Conservation (phyloP, 2,329 filamentous ascomycete species). For the Botrytis pseudocinerea region DNA sequence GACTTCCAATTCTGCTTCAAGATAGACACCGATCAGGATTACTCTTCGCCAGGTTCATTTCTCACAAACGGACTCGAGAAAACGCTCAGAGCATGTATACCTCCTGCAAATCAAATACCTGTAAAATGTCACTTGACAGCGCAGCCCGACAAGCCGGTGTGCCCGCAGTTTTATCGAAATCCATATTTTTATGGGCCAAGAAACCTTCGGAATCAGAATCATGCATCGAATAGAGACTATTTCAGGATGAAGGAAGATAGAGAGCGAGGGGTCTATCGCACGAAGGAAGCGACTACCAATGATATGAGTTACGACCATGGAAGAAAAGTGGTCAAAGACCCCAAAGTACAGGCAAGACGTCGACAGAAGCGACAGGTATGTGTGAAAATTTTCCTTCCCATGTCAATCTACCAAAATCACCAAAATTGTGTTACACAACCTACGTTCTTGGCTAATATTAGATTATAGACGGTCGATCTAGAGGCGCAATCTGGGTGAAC, state of each 20-base stretch:
- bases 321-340: not conserved
- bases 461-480: not conserved
- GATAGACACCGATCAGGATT: not conserved
- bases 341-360: not conserved
- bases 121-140: not conserved
- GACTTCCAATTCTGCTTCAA: not conserved
- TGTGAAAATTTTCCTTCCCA: not conserved
- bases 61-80: not conserved
- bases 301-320: not conserved
- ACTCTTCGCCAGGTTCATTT: not conserved
- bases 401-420: not conserved
- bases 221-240: not conserved
- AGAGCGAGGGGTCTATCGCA: not conserved
- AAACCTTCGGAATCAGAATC: not conserved
- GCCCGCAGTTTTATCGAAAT: constrained; percentile 3
- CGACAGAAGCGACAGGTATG: not conserved
- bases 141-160: not conserved
- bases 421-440: not conserved
- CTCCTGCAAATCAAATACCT: not conserved
- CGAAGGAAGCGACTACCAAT: not conserved
- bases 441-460: not conserved
- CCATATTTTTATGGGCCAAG: not conserved
- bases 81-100: constrained; percentile 1
- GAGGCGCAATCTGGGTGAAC: not conserved
- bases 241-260: not conserved